phyloP scores from a whole-genome alignment of 305 asterid genomes.

The Fraxinus albicans region DNA sequence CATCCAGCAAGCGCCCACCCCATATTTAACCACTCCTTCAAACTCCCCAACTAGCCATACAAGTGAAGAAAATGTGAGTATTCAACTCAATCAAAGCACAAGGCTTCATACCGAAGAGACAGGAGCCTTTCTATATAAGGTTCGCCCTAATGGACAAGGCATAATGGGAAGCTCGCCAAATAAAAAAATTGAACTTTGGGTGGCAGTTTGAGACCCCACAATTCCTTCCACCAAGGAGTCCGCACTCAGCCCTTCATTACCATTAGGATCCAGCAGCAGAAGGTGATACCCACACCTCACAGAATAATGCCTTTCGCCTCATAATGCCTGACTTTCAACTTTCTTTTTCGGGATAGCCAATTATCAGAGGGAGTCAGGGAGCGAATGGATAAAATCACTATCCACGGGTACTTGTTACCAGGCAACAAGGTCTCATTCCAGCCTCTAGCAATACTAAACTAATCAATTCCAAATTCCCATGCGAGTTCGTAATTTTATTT shows the following conservation, averaged over 20 bases:
- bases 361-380: no score
- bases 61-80: neutral
- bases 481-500: neutral
- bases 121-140: neutral
- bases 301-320: no score
- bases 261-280: neutral
- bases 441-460: no score
- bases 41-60: neutral
- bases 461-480: neutral
- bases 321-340: no score
- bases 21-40: neutral
- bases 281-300: no score
- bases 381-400: neutral
- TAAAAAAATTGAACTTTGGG: neutral
- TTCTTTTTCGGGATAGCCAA: no score
- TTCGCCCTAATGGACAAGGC: neutral
- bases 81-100: neutral
- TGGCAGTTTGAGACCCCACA: neutral
- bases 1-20: neutral
- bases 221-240: neutral
- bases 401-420: neutral
- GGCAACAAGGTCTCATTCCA: no score
- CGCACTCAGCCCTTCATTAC: neutral
- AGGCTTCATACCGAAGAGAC: no score
- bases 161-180: neutral